Percentiles rank a stretch among this genome's conserved stretches.
Conservation (phyloP, 2,329 filamentous ascomycete genomes). For the Davidsoniella virescens region DNA sequence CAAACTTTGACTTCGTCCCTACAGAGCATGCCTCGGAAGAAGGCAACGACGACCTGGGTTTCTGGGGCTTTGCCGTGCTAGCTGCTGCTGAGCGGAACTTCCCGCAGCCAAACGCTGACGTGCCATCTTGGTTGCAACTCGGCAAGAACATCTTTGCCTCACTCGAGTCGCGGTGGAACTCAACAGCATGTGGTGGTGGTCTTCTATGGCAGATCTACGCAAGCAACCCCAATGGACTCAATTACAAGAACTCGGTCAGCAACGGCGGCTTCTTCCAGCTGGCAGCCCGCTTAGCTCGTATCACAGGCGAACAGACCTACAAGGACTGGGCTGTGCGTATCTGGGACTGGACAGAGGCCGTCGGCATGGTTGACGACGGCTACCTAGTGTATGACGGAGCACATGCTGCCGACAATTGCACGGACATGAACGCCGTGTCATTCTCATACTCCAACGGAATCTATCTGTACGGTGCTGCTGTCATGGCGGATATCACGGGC, state of each 20-base stretch:
- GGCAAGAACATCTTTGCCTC: conserved; percentile 57
- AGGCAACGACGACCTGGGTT: conserved; percentile 61
- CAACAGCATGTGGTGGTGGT: conserved; percentile 49
- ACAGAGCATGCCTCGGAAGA: conserved; percentile 39
- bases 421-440: conserved; percentile 32
- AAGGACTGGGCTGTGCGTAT: conserved; percentile 48
- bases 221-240: conserved; percentile 55
- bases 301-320: conserved; percentile 51
- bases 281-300: conserved; percentile 55
- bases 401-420: conserved; percentile 37
- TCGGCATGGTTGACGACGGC: conserved; percentile 39
- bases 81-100: conserved; percentile 53
- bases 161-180: conserved; percentile 55
- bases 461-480: conserved; percentile 47
- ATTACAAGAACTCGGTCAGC: conserved; percentile 64
- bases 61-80: conserved; percentile 55
- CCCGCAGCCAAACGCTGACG: conserved; percentile 37
- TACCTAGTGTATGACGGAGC: conserved; percentile 48
- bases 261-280: conserved; percentile 77
- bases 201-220: conserved; percentile 69
- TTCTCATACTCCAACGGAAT: conserved; percentile 53
- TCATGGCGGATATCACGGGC: conserved; percentile 45
- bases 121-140: conserved; percentile 50
- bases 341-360: conserved; percentile 46
- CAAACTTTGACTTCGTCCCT: conserved; percentile 43